phyloP scores from a whole-genome alignment of 495 filamentous ascomycete genomes.

The Aspergillus cristatus region DNA sequence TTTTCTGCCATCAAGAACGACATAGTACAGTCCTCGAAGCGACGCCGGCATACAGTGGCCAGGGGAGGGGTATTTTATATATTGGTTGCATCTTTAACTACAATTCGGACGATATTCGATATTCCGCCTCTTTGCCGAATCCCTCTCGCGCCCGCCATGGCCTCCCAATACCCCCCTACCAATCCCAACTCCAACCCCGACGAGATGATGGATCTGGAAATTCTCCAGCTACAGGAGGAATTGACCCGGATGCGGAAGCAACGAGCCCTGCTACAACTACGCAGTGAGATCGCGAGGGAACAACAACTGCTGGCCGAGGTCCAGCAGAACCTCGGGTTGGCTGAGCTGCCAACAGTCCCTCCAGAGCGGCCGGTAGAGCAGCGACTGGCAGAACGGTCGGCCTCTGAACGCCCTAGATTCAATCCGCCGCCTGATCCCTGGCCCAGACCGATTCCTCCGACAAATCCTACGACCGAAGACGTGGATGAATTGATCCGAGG shows the following conservation, averaged over 20 bases:
- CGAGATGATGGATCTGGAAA: background rate
- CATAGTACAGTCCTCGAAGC: no score
- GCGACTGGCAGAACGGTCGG: background rate
- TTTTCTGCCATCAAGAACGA: no score
- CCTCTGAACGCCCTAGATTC: background rate
- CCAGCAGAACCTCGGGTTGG: background rate
- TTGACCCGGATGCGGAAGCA: constrained; percentile 3
- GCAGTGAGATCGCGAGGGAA: constrained; percentile 2
- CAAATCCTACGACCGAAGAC: background rate
- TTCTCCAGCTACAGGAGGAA: constrained; percentile 2
- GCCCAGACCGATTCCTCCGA: no score
- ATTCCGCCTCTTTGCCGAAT: no score
- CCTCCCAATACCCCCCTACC: background rate
- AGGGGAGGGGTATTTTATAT: no score
- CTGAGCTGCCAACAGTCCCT: no score
- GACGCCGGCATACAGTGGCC: no score
- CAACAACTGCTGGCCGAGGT: constrained; percentile 1
- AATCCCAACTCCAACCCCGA: no score
- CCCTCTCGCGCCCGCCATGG: background rate
- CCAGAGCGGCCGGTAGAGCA: constrained; percentile 1
- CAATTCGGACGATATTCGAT: no score
- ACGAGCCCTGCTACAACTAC: constrained; percentile 5
- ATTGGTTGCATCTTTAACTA: no score
- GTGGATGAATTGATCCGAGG: background rate
- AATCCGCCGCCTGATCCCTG: no score